phyloP scores from a whole-genome alignment of 495 filamentous ascomycete genomes.

The Penicillium odoratum region DNA sequence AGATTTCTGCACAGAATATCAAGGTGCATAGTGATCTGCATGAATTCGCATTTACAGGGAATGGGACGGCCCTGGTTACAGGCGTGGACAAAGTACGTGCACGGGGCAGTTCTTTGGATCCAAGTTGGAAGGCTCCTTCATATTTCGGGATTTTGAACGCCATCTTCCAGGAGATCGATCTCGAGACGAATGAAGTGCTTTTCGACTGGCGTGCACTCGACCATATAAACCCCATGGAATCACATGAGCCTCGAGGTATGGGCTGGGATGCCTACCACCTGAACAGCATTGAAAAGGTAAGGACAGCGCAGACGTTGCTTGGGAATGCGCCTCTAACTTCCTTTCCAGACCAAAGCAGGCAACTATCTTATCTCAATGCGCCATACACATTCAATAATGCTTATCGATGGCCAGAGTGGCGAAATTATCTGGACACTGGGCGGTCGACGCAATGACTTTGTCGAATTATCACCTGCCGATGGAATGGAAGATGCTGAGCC shows the following conservation, averaged over 20 bases:
- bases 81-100: slow-evolving; percentile 35
- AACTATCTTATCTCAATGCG: slow-evolving; percentile 56
- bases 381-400: slow-evolving; percentile 46
- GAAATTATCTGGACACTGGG: slow-evolving; percentile 51
- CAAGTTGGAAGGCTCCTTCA: not conserved
- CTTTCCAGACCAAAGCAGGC: slow-evolving; percentile 26
- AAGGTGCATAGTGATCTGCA: slow-evolving; percentile 29
- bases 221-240: slow-evolving; percentile 25
- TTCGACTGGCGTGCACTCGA: slow-evolving; percentile 34
- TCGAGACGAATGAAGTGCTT: slow-evolving; percentile 34
- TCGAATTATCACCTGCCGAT: slow-evolving; percentile 8
- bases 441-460: slow-evolving; percentile 28
- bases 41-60: slow-evolving; percentile 38
- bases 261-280: slow-evolving; percentile 32
- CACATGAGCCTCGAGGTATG: not conserved
- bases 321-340: not conserved
- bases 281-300: slow-evolving; percentile 28
- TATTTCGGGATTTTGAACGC: slow-evolving; percentile 32
- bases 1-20: slow-evolving; percentile 22
- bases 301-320: not conserved
- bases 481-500: slow-evolving; percentile 1
- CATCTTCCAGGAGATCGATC: slow-evolving; percentile 44
- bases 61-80: slow-evolving; percentile 46
- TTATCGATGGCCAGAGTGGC: slow-evolving; percentile 51
- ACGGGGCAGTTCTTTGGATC: slow-evolving; percentile 2